These are phyloP conservation scores for Colletotrichum brevisporum DNA, from an alignment of 2,329 filamentous ascomycete genomes.

Conservation along the genomic window DNA sequence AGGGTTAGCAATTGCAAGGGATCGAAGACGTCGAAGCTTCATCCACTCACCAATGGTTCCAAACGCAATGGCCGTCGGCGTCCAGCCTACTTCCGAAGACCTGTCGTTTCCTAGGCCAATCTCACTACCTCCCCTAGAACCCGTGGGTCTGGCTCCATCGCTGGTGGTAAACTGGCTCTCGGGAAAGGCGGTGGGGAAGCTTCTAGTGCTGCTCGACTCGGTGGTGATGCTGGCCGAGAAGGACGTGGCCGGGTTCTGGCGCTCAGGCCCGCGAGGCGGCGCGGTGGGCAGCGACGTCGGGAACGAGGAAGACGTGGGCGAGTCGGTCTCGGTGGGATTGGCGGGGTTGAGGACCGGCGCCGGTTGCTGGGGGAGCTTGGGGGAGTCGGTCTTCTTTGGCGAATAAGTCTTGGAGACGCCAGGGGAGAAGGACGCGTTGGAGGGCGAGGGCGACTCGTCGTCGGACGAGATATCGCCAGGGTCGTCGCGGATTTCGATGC, in stretches of 20 bases:
- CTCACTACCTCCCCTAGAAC: slow-evolving; percentile 18
- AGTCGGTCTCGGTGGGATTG: slow-evolving; percentile 11
- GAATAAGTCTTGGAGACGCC: slow-evolving; percentile 9
- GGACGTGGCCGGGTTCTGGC: neutral
- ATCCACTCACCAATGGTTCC: slow-evolving; percentile 31
- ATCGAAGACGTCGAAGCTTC: neutral
- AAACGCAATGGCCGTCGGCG: slow-evolving; percentile 38
- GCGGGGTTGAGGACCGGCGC: slow-evolving; percentile 30
- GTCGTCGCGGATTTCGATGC: slow-evolving; percentile 29
- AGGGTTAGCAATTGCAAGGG: neutral
- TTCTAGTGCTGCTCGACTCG: neutral
- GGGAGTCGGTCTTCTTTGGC: slow-evolving; percentile 13
- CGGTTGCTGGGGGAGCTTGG: slow-evolving; percentile 7
- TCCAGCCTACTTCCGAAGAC: slow-evolving; percentile 27
- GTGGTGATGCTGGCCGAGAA: neutral
- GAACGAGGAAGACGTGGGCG: neutral
- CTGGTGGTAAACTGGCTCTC: slow-evolving; percentile 14
- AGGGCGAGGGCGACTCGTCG: slow-evolving; percentile 33
- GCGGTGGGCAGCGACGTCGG: slow-evolving; percentile 5
- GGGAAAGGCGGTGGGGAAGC: slow-evolving; percentile 12
- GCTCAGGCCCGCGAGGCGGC: neutral
- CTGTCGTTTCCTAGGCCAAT: slow-evolving; percentile 19
- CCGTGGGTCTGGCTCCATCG: neutral
- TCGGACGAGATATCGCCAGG: slow-evolving; percentile 19
- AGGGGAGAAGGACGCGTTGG: slow-evolving; percentile 15